phyloP scores from a whole-genome alignment of 257 asterid species.

The Handroanthus guayacan region DNA sequence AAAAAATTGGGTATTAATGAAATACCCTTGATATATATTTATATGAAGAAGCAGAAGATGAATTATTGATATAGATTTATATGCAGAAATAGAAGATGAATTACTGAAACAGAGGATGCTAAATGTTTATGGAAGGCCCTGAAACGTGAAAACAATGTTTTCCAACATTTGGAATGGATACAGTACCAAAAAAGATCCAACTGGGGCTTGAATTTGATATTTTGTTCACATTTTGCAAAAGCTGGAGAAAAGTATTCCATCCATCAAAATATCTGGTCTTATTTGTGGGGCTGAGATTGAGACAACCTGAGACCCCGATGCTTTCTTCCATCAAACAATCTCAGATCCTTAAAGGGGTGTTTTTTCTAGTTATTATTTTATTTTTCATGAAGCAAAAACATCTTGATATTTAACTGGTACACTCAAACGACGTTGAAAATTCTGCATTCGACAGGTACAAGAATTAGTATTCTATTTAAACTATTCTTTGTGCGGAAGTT shows the following conservation, averaged over 20 bases:
- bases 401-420: background rate
- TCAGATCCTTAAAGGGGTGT: background rate
- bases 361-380: background rate
- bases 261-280: background rate
- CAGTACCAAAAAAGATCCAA: background rate
- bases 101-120: no score
- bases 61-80: no score
- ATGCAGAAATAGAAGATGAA: no score
- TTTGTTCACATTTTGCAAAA: background rate
- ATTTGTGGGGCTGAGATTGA: slow-evolving; percentile 12
- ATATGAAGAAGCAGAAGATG: no score
- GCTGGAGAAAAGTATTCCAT: background rate
- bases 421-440: background rate
- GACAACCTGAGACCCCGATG: background rate
- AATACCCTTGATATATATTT: no score
- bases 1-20: no score
- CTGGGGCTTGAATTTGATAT: background rate
- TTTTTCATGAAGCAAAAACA: background rate
- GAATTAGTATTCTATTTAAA: background rate
- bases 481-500: background rate
- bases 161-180: background rate
- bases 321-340: background rate
- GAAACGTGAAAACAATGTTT: background rate
- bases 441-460: background rate
- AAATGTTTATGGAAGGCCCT: no score